These are phyloP conservation scores for Pleurotus eryngii DNA, from an alignment of 768 basidiomycete species.

Conservation along the genomic window DNA sequence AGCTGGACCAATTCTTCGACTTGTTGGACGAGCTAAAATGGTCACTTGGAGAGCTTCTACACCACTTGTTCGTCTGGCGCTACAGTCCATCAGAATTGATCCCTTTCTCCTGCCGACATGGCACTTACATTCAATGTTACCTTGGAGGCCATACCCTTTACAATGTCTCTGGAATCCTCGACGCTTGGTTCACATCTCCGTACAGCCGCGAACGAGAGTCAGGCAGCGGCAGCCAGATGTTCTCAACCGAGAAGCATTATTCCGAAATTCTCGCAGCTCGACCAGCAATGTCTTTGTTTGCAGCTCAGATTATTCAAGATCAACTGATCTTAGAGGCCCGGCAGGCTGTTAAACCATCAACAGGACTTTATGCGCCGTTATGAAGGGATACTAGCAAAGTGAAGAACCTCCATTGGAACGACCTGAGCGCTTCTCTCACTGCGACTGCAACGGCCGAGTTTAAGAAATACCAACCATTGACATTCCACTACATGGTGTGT, in stretches of 20 bases:
- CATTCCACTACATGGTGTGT: too few species aligned
- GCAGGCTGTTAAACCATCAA: constrained; percentile 4
- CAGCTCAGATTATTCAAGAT: constrained; percentile 19
- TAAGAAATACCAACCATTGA: constrained; percentile 3
- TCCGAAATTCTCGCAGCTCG: constrained; percentile 17
- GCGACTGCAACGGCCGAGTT: constrained; percentile 2
- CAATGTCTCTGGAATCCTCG: constrained; percentile 1
- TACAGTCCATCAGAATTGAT: not conserved
- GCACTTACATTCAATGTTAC: not conserved
- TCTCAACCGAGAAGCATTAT: constrained; percentile 10
- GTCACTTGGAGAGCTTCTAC: constrained; percentile 14
- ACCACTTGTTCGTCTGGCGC: constrained; percentile 6
- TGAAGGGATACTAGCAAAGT: too few species aligned
- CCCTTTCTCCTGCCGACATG: not conserved
- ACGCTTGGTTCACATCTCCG: constrained; percentile 7
- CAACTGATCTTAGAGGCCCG: constrained; percentile 19
- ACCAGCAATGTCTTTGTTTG: constrained; percentile 26
- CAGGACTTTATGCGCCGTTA: too few species aligned
- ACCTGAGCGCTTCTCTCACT: too few species aligned
- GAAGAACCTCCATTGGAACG: too few species aligned
- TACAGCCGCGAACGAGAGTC: constrained; percentile 2
- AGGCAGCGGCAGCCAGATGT: constrained; percentile 11
- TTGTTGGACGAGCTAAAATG: constrained; percentile 8
- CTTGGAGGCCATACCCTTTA: constrained; percentile 5
- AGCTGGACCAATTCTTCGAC: constrained; percentile 8